phyloP scores from a whole-genome alignment of 2,329 filamentous ascomycete genomes.

The Cytospora schulzeri region DNA sequence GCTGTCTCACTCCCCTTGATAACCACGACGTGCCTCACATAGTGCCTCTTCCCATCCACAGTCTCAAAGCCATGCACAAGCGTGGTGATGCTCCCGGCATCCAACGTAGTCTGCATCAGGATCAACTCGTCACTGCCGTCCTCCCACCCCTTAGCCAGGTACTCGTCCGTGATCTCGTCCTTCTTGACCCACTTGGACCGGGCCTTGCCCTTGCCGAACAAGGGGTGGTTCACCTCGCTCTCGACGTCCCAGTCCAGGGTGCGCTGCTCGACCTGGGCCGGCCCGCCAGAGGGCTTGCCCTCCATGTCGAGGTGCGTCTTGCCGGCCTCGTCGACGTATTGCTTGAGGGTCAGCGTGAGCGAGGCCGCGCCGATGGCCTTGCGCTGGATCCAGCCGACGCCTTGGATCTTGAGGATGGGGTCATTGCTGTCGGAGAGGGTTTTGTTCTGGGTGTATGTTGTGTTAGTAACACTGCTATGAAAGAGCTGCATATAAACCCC shows the following conservation, averaged over 20 bases:
- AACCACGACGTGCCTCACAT: slow-evolving; percentile 23
- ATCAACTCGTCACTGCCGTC: slow-evolving; percentile 28
- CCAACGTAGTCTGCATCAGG: slow-evolving; percentile 28
- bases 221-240: slow-evolving; percentile 29
- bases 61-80: slow-evolving; percentile 25
- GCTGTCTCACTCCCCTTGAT: slow-evolving; percentile 21
- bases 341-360: slow-evolving; percentile 27
- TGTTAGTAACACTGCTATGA: neutral
- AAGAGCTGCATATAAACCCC: neutral
- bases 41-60: slow-evolving; percentile 21
- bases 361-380: slow-evolving; percentile 30
- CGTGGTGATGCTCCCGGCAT: slow-evolving; percentile 24
- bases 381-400: slow-evolving; percentile 31
- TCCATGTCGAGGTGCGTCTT: slow-evolving; percentile 28
- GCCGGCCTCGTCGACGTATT: slow-evolving; percentile 26
- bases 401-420: slow-evolving; percentile 29
- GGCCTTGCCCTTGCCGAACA: slow-evolving; percentile 30
- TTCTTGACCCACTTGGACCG: slow-evolving; percentile 26
- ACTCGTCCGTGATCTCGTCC: slow-evolving; percentile 26
- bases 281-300: slow-evolving; percentile 28
- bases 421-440: slow-evolving; percentile 29
- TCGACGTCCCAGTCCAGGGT: slow-evolving; percentile 27
- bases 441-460: slow-evolving; percentile 16
- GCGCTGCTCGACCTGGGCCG: slow-evolving; percentile 28
- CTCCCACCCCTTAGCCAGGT: slow-evolving; percentile 30